These are phyloP conservation scores for Verticillium nonalfalfae DNA, from an alignment of 2,329 filamentous ascomycete genomes.

Conservation along the genomic window DNA sequence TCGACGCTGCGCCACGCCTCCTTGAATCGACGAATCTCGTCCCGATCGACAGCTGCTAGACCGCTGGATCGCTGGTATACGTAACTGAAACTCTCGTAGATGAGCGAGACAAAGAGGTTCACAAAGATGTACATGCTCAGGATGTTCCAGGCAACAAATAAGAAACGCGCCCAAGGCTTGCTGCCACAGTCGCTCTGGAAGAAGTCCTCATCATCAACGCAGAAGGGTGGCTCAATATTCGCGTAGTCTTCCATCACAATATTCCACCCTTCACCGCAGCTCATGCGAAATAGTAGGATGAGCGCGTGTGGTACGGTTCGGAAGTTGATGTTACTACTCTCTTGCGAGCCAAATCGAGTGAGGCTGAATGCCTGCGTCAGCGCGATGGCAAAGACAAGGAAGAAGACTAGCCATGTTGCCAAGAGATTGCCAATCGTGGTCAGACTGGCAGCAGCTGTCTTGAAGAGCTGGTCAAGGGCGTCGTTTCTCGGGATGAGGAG, in stretches of 20 bases:
- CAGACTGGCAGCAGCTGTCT: constrained; percentile 91
- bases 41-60: constrained; percentile 82
- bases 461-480: constrained; percentile 95
- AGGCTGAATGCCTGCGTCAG: constrained; percentile 94
- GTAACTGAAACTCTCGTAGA: constrained; percentile 99
- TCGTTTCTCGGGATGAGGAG: constrained; percentile 94
- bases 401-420: constrained; percentile 95
- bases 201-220: constrained; percentile 65
- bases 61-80: constrained; percentile 95
- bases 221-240: constrained; percentile 70
- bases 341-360: constrained; percentile 73
- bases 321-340: constrained; percentile 80
- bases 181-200: constrained; percentile 92
- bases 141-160: constrained; percentile 98
- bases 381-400: constrained; percentile 93
- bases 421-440: constrained; percentile 85
- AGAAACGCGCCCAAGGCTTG: constrained; percentile 73
- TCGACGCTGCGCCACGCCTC: constrained; percentile 97
- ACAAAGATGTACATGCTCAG: constrained; percentile 99
- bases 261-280: constrained; percentile 95
- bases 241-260: constrained; percentile 94
- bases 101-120: constrained; percentile 94
- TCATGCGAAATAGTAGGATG: constrained; percentile 88
- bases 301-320: constrained; percentile 89
- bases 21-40: constrained; percentile 95